Evolutionary conservation across 1,139 yeast species (phyloP), one percentile per base, ranked within the genome.

Genomic region (Candida pseudoviswanathii): DNA sequence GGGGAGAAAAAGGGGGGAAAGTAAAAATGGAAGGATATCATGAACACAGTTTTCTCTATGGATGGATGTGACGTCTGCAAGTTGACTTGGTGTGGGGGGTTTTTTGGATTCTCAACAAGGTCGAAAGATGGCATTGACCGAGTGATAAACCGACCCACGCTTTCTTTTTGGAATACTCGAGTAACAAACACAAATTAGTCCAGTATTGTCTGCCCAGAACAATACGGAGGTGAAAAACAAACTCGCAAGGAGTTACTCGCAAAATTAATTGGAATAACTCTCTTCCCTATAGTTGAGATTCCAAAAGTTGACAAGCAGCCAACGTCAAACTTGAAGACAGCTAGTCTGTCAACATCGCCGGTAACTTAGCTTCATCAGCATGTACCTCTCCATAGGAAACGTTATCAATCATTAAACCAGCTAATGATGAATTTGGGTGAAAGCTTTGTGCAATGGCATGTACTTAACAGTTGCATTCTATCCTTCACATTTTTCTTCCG

Each of bases 261-360:
- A 51, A 51, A 49, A 21, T 45, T 36, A 51, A 51, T 51, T 47
- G 54, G 52, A 51, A 40, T 42, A 43, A 39, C 49, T 6, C 22
- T 21, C 29, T 41, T 24, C 36, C 38, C 31, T 16, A 31, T 34
- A 37, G 21, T 34, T 37, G 41, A 37, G 41, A 37, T 25, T 37
- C 41, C 41, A 37, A 37, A 37, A 37, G 8, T 6, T 10, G 26
- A 37, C 24, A 10, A 37, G 26, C 24, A 37, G 30, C 30, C 10
- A 36, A 22, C 26, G 30, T 22, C 41, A 37, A 25, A 10, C 27
- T 11, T 11, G 9, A 33, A 33, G 37, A 33, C 30, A 16, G 31
- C 10, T n/a, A 31, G 25, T 3, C 31, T 38, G 41, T 38, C 30
- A 38, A 25, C 26, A 38, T 38, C 41, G 5, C n/a, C 9, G 41